These are phyloP conservation scores for Alternaria sp. DNA, from an alignment of 2,329 filamentous ascomycete species.

Conservation along the genomic window DNA sequence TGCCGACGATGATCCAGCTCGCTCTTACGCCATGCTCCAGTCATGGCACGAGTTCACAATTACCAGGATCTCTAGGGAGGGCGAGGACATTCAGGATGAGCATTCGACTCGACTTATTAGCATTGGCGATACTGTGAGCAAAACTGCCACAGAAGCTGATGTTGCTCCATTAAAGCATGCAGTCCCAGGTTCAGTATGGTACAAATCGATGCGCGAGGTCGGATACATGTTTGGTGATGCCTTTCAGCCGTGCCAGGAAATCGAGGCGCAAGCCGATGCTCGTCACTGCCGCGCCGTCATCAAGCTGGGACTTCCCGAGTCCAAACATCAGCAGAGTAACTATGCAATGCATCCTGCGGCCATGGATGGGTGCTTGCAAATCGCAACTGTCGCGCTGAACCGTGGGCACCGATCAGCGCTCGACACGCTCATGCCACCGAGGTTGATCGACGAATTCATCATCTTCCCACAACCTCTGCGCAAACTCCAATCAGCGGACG, in stretches of 20 bases:
- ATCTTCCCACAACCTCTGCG: background rate
- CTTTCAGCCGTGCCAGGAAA: conserved; percentile 24
- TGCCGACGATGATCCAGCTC: background rate
- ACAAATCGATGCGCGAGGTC: conserved; percentile 26
- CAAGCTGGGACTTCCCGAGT: conserved; percentile 25
- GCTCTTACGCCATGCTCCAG: background rate
- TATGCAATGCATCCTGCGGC: conserved; percentile 43
- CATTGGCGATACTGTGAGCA: background rate
- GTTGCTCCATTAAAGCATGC: conserved; percentile 15
- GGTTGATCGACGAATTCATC: conserved; percentile 4
- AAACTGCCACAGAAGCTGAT: background rate
- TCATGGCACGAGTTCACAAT: conserved; percentile 24
- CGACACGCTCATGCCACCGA: conserved; percentile 2
- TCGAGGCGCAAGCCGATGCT: conserved; percentile 17
- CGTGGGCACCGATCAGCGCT: conserved; percentile 17
- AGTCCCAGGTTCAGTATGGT: conserved; percentile 20
- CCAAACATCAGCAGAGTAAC: conserved; percentile 23
- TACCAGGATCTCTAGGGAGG: background rate
- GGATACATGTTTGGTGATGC: conserved; percentile 27
- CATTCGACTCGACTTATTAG: background rate
- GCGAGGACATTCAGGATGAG: background rate
- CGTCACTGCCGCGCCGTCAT: conserved; percentile 20
- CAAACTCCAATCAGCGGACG: background rate
- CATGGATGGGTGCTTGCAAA: conserved; percentile 43
- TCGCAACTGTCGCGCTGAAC: conserved; percentile 23